Conservation (phyloP, 169 alveolate genomes). For the Plasmodium malariae region DNA sequence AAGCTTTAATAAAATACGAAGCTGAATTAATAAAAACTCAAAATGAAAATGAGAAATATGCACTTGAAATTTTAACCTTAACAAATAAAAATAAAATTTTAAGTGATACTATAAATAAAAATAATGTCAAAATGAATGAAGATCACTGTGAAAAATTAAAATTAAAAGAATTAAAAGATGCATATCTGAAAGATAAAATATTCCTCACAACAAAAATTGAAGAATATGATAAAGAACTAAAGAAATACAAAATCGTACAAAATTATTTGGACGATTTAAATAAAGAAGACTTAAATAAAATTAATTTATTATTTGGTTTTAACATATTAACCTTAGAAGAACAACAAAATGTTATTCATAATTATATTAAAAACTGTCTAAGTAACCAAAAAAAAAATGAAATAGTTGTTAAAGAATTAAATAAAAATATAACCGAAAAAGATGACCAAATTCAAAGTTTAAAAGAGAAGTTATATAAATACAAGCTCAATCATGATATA, state of each 20-base stretch:
- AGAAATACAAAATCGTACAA: conserved; percentile 45
- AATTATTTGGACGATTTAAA: conserved; percentile 56
- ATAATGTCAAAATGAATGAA: conserved; percentile 50
- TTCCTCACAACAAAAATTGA: conserved; percentile 54
- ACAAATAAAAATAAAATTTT: conserved; percentile 69
- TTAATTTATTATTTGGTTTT: conserved; percentile 50
- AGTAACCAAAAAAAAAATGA: conserved; percentile 16
- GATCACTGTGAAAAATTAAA: conserved; percentile 46
- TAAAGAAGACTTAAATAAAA: conserved; percentile 62
- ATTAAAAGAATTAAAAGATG: conserved; percentile 71
- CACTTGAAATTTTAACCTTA: conserved; percentile 52
- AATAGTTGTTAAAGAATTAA: conserved; percentile 32
- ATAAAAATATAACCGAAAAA: conserved; percentile 20
- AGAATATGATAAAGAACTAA: conserved; percentile 74
- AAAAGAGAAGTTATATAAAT: conserved; percentile 51
- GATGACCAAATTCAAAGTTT: conserved; percentile 37
- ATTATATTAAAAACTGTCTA: conserved; percentile 41
- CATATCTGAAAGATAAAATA: conserved; percentile 59
- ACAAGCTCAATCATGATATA: conserved; percentile 18
- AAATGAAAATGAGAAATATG: conserved; percentile 65
- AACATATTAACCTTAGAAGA: conserved; percentile 44
- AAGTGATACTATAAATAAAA: conserved; percentile 35
- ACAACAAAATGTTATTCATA: conserved; percentile 63
- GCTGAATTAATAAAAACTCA: conserved; percentile 37
- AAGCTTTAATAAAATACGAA: conserved; percentile 35